Evolutionary conservation across 768 basidiomycete species (phyloP), one percentile per base, ranked within the genome.

Genomic region (Hypholoma fasciculare): DNA sequence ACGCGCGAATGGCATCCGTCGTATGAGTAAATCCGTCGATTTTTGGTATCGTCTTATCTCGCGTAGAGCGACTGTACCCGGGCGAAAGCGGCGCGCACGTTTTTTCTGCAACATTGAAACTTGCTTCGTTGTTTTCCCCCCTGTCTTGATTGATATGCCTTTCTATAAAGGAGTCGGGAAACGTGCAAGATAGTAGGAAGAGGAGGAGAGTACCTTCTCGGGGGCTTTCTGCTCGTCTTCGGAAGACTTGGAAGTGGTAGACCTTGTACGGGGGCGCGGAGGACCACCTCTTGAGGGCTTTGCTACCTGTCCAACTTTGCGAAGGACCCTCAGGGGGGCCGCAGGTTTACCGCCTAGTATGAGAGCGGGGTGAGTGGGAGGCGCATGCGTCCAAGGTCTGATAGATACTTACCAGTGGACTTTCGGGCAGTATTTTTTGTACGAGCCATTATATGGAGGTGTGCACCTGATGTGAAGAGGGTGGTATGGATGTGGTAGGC

Each of bases 21-120:
- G 49, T 16, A 65, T 56, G 39, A 65, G 59, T 7, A 62, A 48
- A 4, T 62, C 59, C 7, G 61, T 61, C 1, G 56, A 49, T 17
- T 57, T 56, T 42, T 65, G 64, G 51, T 58, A 62, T 3, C 52
- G 49, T 26, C 57, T 46, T 26, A 65, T 65, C 39, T 65, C 64
- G 30, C 59, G 55, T 1, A 62, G 50, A 8, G 59, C 63, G 42
- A 60, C 61, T 14, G 62, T 61, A 16, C 59, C 62, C 13, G 62
- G 62, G 27, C 59, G 59, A 47, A 52, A 50, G 19, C 57, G 56
- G 42, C 23, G 54, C 6, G 30, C 43, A 19, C 43, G 52, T 46
- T 54, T 49, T 4, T 17, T 20, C 11, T 16, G 43, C 17, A 38
- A 16, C 0, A 14, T 26, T 4, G 13, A 12, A 4, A 34, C 19